Evolutionary conservation across 345 rosid genomes (phyloP), one percentile per base, ranked within the genome.

Genomic region (Turritis glabra): DNA sequence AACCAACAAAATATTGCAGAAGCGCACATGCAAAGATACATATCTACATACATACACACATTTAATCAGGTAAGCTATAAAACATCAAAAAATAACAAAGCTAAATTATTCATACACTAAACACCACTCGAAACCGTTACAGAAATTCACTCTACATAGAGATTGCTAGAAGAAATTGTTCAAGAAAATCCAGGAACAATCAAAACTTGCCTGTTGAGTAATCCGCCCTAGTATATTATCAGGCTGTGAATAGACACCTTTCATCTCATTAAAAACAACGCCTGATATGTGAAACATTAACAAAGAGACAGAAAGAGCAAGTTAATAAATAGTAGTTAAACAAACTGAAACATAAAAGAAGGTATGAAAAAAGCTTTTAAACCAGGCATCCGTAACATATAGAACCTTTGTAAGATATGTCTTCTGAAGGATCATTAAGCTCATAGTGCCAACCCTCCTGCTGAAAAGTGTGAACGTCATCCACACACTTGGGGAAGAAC

Each of bases 241-340:
- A 32, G 98, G 98, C 85, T 93, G 98, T n/a, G 98, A 93, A 67
- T 93, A 93, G 72, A 93, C 97, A 69, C 98, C 97, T 83, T 93
- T 93, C 98, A 93, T 93, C 84, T 93, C 98, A 77, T 93, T 93
- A 67, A 93, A 91, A 65, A 93, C 97, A 78, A 93, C 98, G 35
- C 98, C 98, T 93, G 83, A 71, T 63, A 74, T 64, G 47, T 47
- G 60, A 74, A 66, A 33, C 43, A 44, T 25, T 9, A 46, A 54
- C 57, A 64, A 44, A 62, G 26, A 59, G 67, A 47, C 11, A 60
- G 37, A 7, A 13, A 74, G 25, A 73, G n/a, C 22, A 44, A 46
- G 23, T 46, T 22, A 44, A 65, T 17, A 2, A 47, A n/a, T n/a
- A n/a, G n/a, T n/a, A n/a, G n/a, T n/a, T n/a, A n/a, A n/a, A n/a